A percentile compares a stretch with the other conserved stretches of the same genome.
Conservation (phyloP, 1,284 basidiomycete species). For the Afroboletus lepidellus region DNA sequence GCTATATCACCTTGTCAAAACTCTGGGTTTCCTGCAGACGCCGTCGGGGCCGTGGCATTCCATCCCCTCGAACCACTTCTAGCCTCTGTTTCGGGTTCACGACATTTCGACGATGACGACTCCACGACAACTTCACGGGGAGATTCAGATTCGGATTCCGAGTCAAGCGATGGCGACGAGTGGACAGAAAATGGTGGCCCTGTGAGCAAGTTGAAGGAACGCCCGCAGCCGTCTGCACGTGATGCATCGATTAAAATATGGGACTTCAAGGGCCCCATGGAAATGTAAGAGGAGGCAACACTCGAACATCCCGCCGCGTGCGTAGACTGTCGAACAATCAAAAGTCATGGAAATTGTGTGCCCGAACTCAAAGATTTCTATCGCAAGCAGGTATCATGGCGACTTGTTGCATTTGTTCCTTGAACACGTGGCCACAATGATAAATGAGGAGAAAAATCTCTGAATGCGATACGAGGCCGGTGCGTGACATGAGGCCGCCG, state of each 20-base stretch:
- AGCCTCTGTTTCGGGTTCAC: constrained; percentile 64
- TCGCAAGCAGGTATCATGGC: background rate
- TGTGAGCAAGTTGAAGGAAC: constrained; percentile 11
- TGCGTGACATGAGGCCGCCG: too few relatives aligned
- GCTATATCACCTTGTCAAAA: background rate
- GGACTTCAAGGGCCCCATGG: constrained; percentile 13
- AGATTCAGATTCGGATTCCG: constrained; percentile 13
- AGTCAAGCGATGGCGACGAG: constrained; percentile 7
- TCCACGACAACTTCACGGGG: background rate
- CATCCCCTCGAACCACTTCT: constrained; percentile 54
- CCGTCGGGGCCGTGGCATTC: constrained; percentile 61
- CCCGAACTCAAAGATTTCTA: too few relatives aligned
- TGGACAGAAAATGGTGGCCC: background rate
- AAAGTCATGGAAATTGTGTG: too few relatives aligned
- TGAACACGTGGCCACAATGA: too few relatives aligned
- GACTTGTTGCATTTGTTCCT: too few relatives aligned
- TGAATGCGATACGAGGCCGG: constrained; percentile 19
- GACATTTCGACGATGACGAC: constrained; percentile 47
- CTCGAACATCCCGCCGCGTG: background rate
- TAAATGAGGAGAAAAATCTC: background rate
- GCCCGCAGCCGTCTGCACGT: constrained; percentile 21
- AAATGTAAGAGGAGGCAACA: background rate
- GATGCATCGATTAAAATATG: constrained; percentile 33
- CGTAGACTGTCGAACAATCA: background rate
- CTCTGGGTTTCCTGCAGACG: constrained; percentile 41